Base-by-base conservation (phyloP, 2,329 filamentous ascomycete species). In the Neurospora sp. region DNA sequence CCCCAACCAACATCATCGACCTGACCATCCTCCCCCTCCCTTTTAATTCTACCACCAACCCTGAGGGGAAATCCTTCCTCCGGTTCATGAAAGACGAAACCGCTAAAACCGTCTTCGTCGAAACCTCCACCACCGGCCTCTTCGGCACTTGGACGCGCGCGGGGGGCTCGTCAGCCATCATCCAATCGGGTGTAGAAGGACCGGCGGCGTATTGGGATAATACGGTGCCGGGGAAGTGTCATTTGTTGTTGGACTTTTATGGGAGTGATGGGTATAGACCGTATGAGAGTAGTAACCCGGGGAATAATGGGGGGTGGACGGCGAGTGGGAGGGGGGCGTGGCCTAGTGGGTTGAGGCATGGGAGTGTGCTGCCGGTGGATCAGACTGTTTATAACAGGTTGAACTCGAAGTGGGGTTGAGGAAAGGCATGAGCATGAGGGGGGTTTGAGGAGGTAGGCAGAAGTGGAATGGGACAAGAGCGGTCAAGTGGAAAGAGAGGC, bases 61-160 rank as follows among this genome's bases (percentile, higher is more conserved):
- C 28, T 28, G 2, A 28, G 3, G 4, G 28, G 1, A 76, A 77
- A 43, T 78, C 78, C n/a, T 87, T 84, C 68, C 79, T 84, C 6
- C 82, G 85, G 66, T 87, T 87, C 77, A 79, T 87, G 77, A 87
- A 87, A 73, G 84, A 87, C 76, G 85, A 87, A 75, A 80, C 81
- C 0, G 81, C 78, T 2, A 85, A 85, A 72, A 82, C 80, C 0
- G 84, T 87, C 28, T 87, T 84, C 71, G 80, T 82, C 39, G 84
- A 87, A 73, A 80, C 82, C 67, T 82, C 81, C 3, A 80, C 81
- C 0, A 80, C 74, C 0, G 86, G 85, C 0, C 76, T 87, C 0
- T 84, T 86, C 69, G 85, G 85, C 0, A 82, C 78, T 1, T 87
- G 85, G 84, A 83, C 81, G 0, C 78, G 84, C 0, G 82, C 83